A percentile compares a stretch with the other conserved stretches of the same genome.
Conservation (phyloP, 2,329 filamentous ascomycete genomes). For the Trichothecium roseum region DNA sequence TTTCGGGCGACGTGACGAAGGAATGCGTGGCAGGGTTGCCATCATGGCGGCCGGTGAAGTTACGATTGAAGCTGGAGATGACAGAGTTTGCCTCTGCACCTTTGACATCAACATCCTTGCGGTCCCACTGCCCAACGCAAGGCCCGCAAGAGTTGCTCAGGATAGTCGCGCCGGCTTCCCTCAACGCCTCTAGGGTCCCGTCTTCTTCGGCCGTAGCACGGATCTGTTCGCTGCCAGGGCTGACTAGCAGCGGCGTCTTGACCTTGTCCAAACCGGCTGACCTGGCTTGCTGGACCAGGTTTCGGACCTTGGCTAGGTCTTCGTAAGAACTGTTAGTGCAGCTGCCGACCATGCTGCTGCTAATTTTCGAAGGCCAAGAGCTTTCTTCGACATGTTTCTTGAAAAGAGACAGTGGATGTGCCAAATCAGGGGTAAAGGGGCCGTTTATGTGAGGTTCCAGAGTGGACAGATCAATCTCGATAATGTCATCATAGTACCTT, state of each 20-base stretch:
- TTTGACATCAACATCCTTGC: constrained; percentile 72
- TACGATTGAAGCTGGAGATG: constrained; percentile 98
- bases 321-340: constrained; percentile 86
- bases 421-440: constrained; percentile 96
- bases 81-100: constrained; percentile 96
- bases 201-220: constrained; percentile 86
- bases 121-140: constrained; percentile 94
- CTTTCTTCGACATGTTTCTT: constrained; percentile 88
- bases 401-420: constrained; percentile 96
- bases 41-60: constrained; percentile 97
- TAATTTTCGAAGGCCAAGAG: constrained; percentile 91
- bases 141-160: constrained; percentile 92
- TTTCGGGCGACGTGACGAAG: constrained; percentile 83
- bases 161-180: constrained; percentile 91
- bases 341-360: constrained; percentile 93
- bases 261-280: too few species aligned
- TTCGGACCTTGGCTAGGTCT: constrained; percentile 95
- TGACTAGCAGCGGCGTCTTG: constrained; percentile 88
- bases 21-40: constrained; percentile 91
- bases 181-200: constrained; percentile 85
- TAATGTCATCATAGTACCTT: constrained; percentile 92
- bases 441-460: constrained; percentile 98
- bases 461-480: constrained; percentile 90
- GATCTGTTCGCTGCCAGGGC: constrained; percentile 94
- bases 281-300: too few species aligned